A percentile compares a stretch with the other conserved stretches of the same genome.
Conservation (phyloP, 1,284 basidiomycete species). For the Cryptococcus hybrid region DNA sequence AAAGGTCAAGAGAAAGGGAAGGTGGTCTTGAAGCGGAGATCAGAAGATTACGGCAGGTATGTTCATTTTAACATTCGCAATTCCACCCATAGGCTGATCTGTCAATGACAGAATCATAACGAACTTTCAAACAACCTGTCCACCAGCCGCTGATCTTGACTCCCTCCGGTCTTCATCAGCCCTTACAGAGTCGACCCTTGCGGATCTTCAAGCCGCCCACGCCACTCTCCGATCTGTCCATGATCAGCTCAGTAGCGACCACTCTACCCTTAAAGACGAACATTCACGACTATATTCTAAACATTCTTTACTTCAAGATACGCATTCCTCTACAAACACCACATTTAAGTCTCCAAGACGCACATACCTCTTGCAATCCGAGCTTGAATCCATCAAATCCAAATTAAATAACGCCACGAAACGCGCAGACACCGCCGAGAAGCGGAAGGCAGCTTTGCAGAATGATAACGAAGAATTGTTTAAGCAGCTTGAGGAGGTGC, state of each 20-base stretch:
- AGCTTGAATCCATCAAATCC: constrained; percentile 23
- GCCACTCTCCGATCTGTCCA: constrained; percentile 16
- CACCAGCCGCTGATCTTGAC: constrained; percentile 19
- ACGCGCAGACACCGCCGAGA: constrained; percentile 40
- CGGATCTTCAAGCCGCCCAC: constrained; percentile 23
- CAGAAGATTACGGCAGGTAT: constrained; percentile 43
- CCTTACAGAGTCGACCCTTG: constrained; percentile 2
- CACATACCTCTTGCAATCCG: constrained; percentile 13
- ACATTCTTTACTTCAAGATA: constrained; percentile 16
- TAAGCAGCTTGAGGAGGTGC: constrained; percentile 47
- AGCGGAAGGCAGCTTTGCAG: constrained; percentile 40
- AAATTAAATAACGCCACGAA: constrained; percentile 27
- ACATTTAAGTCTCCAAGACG: constrained; percentile 12
- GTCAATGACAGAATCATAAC: constrained; percentile 21
- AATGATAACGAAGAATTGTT: constrained; percentile 48
- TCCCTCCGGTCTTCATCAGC: constrained; percentile 11
- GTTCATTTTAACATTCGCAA: background rate
- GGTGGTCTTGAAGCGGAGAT: constrained; percentile 46
- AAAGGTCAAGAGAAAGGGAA: constrained; percentile 42
- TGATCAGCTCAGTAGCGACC: constrained; percentile 8
- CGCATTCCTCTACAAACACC: constrained; percentile 5
- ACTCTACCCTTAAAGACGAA: constrained; percentile 9
- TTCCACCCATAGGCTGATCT: background rate
- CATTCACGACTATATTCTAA: constrained; percentile 18
- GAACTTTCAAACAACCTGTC: constrained; percentile 21